Conservation (phyloP, 148 eudicot species). For the Rhododendron ovatum region DNA sequence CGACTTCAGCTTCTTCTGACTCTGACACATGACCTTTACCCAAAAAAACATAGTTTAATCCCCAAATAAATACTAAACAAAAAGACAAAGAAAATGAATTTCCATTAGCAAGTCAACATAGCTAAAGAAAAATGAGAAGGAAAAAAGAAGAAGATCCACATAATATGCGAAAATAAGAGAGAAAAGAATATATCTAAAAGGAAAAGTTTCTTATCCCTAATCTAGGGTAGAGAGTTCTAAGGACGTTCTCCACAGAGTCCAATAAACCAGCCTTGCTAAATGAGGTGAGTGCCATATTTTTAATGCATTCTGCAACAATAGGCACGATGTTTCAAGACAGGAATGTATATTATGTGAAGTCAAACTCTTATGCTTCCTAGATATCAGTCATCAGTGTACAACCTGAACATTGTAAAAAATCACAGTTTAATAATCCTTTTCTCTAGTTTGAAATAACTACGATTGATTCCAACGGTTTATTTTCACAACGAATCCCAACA, state of each 20-base stretch:
- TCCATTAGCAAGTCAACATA: neutral
- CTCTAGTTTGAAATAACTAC: neutral
- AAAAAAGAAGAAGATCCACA: neutral
- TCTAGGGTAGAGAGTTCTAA: neutral
- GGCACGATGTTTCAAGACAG: neutral
- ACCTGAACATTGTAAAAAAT: neutral
- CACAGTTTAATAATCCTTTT: neutral
- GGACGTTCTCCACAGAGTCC: neutral
- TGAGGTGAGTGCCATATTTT: neutral
- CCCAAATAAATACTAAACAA: neutral
- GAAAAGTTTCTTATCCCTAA: neutral
- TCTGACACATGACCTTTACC: conserved; percentile 29
- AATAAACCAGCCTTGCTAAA: conserved; percentile 3
- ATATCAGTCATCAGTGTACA: neutral
- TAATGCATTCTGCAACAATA: neutral
- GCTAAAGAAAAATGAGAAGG: conserved; percentile 1
- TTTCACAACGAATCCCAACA: neutral
- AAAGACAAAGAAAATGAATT: neutral
- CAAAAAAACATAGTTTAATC: conserved; percentile 6
- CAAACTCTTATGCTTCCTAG: neutral
- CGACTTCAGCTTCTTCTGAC: conserved; percentile 31
- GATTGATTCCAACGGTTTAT: neutral
- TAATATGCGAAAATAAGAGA: neutral
- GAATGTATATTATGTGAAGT: neutral
- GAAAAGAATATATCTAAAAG: neutral